phyloP scores from a whole-genome alignment of 139 green algal species.

The Chlamydomonas applanata region DNA sequence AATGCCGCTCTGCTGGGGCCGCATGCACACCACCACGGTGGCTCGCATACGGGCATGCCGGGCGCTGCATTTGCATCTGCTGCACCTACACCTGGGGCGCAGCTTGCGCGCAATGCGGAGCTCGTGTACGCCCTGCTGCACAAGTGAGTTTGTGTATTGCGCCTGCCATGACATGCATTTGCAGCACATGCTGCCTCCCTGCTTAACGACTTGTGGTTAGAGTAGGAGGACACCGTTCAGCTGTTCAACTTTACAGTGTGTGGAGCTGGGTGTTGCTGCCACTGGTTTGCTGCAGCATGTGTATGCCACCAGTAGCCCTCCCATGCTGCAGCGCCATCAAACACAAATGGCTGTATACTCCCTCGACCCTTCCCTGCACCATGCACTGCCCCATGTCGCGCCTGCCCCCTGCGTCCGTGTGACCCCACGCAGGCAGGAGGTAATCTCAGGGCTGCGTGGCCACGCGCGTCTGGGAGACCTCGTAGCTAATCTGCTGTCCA shows the following conservation, averaged over 20 bases:
- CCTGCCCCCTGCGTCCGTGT: background rate
- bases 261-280: too few relatives aligned
- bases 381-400: background rate
- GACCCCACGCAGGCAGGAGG: constrained; percentile 30
- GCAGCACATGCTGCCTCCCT: too few relatives aligned
- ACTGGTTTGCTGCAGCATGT: too few relatives aligned
- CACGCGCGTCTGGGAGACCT: constrained; percentile 67
- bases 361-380: too few relatives aligned
- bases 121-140: constrained; percentile 92
- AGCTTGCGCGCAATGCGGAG: constrained; percentile 41
- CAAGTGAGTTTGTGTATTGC: constrained; percentile 32
- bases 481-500: constrained; percentile 65
- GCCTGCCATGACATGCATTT: too few relatives aligned
- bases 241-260: too few relatives aligned
- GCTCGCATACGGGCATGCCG: background rate
- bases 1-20: constrained; percentile 68
- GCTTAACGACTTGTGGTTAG: too few relatives aligned
- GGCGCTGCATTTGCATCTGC: background rate
- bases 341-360: too few relatives aligned
- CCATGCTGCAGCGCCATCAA: too few relatives aligned
- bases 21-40: background rate
- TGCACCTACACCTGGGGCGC: background rate
- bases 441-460: constrained; percentile 56
- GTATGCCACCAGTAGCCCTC: too few relatives aligned
- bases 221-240: too few relatives aligned